Conservation (phyloP, 108 stramenopile genomes). For the Cyclotella atomus region DNA sequence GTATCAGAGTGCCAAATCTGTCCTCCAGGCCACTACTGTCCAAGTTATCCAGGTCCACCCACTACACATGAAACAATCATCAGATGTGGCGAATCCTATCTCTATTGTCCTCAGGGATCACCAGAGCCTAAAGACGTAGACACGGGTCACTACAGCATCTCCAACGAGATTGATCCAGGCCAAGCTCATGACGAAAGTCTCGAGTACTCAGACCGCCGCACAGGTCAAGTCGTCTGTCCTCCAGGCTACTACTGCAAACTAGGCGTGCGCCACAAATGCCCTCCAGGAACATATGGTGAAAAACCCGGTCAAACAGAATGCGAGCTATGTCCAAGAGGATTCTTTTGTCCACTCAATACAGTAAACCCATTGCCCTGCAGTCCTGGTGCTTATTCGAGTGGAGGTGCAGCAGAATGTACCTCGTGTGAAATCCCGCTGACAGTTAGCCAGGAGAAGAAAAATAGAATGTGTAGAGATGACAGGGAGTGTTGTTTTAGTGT, state of each 20-base stretch:
- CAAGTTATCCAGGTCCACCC: constrained; percentile 37
- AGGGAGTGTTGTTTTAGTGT: constrained; percentile 41
- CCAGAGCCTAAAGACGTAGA: constrained; percentile 28
- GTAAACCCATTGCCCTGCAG: constrained; percentile 34
- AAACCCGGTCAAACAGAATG: constrained; percentile 15
- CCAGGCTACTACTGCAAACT: constrained; percentile 30
- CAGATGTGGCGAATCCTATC: constrained; percentile 28
- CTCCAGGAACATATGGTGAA: constrained; percentile 34
- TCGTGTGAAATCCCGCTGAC: constrained; percentile 45
- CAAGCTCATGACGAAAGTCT: constrained; percentile 20
- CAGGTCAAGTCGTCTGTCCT: constrained; percentile 35
- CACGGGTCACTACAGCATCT: constrained; percentile 42
- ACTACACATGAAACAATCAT: constrained; percentile 25
- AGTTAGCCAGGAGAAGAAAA: constrained; percentile 31
- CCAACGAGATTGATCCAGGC: constrained; percentile 5
- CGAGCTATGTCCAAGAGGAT: constrained; percentile 34
- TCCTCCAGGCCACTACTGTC: constrained; percentile 38
- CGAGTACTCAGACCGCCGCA: constrained; percentile 7
- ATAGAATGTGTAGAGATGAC: constrained; percentile 42
- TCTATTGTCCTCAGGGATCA: constrained; percentile 40
- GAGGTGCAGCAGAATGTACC: constrained; percentile 43
- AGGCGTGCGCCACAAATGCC: constrained; percentile 21
- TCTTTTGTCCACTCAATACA: constrained; percentile 43
- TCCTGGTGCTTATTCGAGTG: constrained; percentile 47
- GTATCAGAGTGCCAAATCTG: constrained; percentile 25